These are phyloP conservation scores for Abortiporus biennis DNA, from an alignment of 1,284 basidiomycete species.

Conservation along the genomic window DNA sequence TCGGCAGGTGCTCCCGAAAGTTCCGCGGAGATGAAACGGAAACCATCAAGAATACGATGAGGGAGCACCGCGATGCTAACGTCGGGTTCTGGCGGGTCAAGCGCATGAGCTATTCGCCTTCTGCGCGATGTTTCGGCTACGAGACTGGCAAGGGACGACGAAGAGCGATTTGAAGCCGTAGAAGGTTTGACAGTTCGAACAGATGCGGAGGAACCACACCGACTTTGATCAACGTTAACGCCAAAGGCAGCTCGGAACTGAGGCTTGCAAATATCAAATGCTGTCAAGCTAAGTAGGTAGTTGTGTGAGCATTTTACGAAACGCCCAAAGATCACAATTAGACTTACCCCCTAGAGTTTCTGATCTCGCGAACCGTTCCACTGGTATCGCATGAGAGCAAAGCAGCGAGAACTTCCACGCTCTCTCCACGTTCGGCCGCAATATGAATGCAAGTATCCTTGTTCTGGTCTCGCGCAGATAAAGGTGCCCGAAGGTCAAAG, in stretches of 20 bases:
- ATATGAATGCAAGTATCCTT: constrained; percentile 93
- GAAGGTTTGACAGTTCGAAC: constrained; percentile 53
- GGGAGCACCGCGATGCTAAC: constrained; percentile 39
- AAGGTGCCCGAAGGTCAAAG: constrained; percentile 56
- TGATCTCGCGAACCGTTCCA: constrained; percentile 46
- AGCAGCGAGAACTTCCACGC: constrained; percentile 51
- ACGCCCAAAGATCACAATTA: too few species aligned
- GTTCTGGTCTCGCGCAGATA: constrained; percentile 67
- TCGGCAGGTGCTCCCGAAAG: constrained; percentile 11
- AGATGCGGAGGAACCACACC: constrained; percentile 49
- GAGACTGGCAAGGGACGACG: constrained; percentile 17
- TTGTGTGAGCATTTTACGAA: too few species aligned
- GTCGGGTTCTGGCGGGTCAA: constrained; percentile 18
- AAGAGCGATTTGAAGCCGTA: constrained; percentile 31
- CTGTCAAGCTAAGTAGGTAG: constrained; percentile 67
- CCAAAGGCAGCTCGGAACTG: constrained; percentile 57
- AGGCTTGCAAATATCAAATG: constrained; percentile 57
- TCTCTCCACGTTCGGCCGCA: constrained; percentile 86
- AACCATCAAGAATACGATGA: constrained; percentile 44
- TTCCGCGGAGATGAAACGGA: constrained; percentile 41
- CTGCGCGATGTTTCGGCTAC: constrained; percentile 3
- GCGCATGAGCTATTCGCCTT: constrained; percentile 1
- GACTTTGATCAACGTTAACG: constrained; percentile 32
- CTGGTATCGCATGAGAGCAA: constrained; percentile 58
- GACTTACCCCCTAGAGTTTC: constrained; percentile 62